Base-by-base conservation (phyloP, 805 yeast species). In the Ogataea paraovalis region DNA sequence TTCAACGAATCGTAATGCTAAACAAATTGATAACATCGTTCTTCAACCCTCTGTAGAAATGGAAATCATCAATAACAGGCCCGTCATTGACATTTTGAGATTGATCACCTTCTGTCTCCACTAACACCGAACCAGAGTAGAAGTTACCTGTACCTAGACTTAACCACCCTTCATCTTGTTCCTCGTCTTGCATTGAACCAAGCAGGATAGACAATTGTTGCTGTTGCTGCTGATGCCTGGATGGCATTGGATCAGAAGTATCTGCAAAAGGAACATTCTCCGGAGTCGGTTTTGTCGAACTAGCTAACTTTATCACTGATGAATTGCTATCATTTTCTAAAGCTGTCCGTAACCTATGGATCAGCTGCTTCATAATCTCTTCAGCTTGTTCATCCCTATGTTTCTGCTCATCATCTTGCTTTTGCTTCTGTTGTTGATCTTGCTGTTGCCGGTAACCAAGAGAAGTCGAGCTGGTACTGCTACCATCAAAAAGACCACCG, bases 11-110 rank as follows among this genome's bases (percentile, higher is more conserved):
- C 12, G 32, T 33, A n/a, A 39, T 32, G 23, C 27, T 54, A 33
- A 56, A 58, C 19, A 58, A 39, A 14, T 56, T 45, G 9, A 56
- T 42, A 34, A 58, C 61, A 46, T 58, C 62, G 32, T 48, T 47
- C 34, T 58, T 58, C 36, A 58, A 43, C 32, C 57, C 54, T 39
- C 55, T 58, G 36, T 54, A 58, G 38, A 54, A 58, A 46, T 58
- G 61, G 44, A 58, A 58, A 48, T 58, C 62, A 43, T 58, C 62
- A 18, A 57, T 46, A 14, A 56, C 49, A 16, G 42, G 37, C 10
- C 30, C 30, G 14, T 14, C 27, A n/a, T 13, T 39, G 18, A 37
- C 52, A 13, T 43, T 50, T 12, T 34, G 20, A n/a, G 21, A 34
- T 10, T 16, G 19, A 18, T 34, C 38, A 20, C 16, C 16, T 12